Base-by-base conservation (phyloP, 768 basidiomycete species). In the Mycena metata region DNA sequence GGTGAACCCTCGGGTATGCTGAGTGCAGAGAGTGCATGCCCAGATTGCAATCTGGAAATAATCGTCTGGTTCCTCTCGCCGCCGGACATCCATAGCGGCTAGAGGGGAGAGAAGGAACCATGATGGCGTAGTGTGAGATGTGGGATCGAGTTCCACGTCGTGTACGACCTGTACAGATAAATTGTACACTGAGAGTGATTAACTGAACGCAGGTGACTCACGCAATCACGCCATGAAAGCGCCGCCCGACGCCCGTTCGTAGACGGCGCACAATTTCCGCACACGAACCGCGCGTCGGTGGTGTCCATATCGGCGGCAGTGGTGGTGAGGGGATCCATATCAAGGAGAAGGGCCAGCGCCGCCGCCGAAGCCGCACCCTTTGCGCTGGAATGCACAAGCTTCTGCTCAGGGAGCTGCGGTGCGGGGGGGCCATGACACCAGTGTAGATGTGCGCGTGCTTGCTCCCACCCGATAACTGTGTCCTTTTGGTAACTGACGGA, bases 391-490 rank as follows among this genome's bases (percentile, higher is more conserved):
- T 15, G 1, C 2, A 56, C 55, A 21, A 56, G 7, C 35, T 55
- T 19, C 23, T 39, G 21, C 8, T 39, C 23, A 30, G 33, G 19
- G 33, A 39, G 8, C 15, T 36, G 11, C 5, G 52, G 35, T 15
- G 5, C 7, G 12, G 55, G 55, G 4, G 2, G 21, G 21, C 24
- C 41, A 8, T 21, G 41, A n/a, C 39, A 42, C 55, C 55, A 56
- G 39, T 56, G 39, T 23, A 56, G 55, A 10, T 23, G 13, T 4
- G 39, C 24, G 12, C 55, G 55, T 24, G 24, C 55, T 12, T 56
- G 36, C 2, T 60, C 47, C 64, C 64, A 66, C 13, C 64, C 64
- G 9, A 66, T 58, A 7, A 23, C 56, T 3, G 43, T 21, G 15
- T 41, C 23, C 46, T 8, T 26, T 6, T 1, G 9, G 1, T 16